Conservation (phyloP, 2,329 filamentous ascomycete genomes). For the Myriosclerotinia scirpicola region DNA sequence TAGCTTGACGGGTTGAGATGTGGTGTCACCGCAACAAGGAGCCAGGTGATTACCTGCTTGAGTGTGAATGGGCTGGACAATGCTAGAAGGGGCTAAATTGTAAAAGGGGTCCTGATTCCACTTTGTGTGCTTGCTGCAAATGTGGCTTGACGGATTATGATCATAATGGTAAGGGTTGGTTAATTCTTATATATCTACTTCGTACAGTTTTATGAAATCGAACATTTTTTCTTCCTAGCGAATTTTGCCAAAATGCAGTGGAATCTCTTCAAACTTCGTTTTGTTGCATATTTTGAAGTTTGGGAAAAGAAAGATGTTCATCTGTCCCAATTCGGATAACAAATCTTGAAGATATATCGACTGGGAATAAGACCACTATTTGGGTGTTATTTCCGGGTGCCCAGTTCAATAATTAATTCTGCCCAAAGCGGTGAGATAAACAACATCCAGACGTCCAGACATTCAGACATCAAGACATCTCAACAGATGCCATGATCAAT, state of each 20-base stretch:
- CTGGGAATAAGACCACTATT: not conserved
- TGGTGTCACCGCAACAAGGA: not conserved
- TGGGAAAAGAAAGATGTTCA: not conserved
- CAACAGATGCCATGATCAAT: not conserved
- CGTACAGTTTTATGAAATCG: not conserved
- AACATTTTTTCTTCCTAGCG: not conserved
- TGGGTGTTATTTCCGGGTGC: not conserved
- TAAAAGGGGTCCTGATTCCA: no score
- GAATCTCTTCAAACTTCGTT: not conserved
- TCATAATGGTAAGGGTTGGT: no score
- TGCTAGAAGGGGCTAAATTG: no score
- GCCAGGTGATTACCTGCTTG: no score
- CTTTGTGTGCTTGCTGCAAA: no score
- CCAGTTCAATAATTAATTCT: not conserved
- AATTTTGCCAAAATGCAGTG: not conserved
- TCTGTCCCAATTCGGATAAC: not conserved
- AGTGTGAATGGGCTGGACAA: no score
- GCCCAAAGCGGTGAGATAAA: conserved; percentile 8
- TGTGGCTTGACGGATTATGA: no score
- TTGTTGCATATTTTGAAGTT: no score
- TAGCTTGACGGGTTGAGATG: not conserved
- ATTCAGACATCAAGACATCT: not conserved
- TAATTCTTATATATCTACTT: no score
- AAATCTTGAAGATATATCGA: not conserved
- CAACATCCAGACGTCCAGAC: no score